Percentiles rank a stretch among this genome's conserved stretches.
These are phyloP conservation scores for Carex scoparia DNA, from an alignment of 176 grass and related monocot species.

Conservation along the genomic window DNA sequence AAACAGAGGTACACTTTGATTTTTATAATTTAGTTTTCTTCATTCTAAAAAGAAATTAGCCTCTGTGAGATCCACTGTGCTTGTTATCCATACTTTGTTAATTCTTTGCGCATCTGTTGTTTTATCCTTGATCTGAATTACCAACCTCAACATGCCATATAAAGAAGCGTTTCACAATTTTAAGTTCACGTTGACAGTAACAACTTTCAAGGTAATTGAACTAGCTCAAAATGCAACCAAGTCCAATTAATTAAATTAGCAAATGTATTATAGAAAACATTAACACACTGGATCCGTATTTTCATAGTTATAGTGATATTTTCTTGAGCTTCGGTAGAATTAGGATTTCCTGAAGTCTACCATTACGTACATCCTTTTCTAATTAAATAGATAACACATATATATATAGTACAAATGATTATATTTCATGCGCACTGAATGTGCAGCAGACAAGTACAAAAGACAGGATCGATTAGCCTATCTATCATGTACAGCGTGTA, in stretches of 20 bases:
- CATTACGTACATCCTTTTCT: neutral
- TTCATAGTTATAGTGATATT: neutral
- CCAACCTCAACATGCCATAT: neutral
- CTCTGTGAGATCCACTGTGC: neutral
- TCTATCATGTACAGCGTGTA: neutral
- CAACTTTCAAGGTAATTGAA: neutral
- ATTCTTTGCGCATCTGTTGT: neutral
- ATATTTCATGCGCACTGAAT: neutral
- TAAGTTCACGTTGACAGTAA: neutral
- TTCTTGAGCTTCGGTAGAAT: neutral
- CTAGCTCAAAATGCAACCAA: neutral
- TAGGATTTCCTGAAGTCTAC: neutral
- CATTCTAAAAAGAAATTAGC: neutral
- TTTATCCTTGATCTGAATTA: neutral
- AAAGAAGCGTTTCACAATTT: neutral
- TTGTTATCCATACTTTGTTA: neutral
- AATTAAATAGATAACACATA: too few relatives aligned
- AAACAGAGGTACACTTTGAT: constrained; percentile 46
- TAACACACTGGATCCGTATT: neutral
- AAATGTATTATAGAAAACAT: neutral
- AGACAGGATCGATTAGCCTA: neutral
- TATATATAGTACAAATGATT: neutral
- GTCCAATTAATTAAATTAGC: neutral
- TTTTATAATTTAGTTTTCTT: neutral
- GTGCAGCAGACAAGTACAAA: neutral